Evolutionary conservation across 1,284 basidiomycete genomes (phyloP).

Genomic region (Heterobasidion parviporum): DNA sequence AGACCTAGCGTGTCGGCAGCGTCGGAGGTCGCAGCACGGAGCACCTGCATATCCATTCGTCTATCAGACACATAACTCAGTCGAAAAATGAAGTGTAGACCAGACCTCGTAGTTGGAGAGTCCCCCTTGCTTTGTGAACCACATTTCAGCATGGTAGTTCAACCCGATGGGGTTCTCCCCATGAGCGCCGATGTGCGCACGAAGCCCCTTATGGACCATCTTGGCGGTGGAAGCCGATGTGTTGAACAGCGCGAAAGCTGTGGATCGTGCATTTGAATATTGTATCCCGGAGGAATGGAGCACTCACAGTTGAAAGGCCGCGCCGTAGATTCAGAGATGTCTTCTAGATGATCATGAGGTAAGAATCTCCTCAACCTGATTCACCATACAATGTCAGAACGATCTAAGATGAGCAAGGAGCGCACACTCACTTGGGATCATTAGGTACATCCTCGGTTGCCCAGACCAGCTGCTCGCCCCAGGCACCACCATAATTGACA

Average conservation of each 20-base stretch:
- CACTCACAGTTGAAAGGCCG: not conserved
- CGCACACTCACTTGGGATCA: slow-evolving; percentile 46
- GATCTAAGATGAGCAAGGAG: not conserved
- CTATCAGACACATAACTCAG: too few species aligned
- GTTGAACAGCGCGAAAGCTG: slow-evolving; percentile 61
- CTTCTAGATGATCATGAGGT: not conserved
- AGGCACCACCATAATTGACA: slow-evolving; percentile 63
- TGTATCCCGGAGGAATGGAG: not conserved
- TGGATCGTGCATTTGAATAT: slow-evolving; percentile 26
- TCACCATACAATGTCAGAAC: not conserved
- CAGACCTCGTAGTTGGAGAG: slow-evolving; percentile 38
- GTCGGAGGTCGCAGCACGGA: slow-evolving; percentile 56
- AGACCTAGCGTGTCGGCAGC: slow-evolving; percentile 61
- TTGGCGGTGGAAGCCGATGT: slow-evolving; percentile 58
- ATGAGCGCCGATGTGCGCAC: slow-evolving; percentile 63
- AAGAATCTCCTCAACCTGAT: not conserved
- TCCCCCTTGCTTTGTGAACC: slow-evolving; percentile 52
- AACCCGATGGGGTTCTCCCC: slow-evolving; percentile 66
- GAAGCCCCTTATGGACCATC: slow-evolving; percentile 55
- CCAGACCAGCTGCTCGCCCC: slow-evolving; percentile 64
- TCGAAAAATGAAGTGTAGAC: too few species aligned
- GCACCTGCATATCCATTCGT: slow-evolving; percentile 30
- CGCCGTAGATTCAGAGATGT: not conserved
- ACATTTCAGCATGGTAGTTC: slow-evolving; percentile 71
- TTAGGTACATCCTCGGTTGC: slow-evolving; percentile 54